phyloP scores from a whole-genome alignment of 2,329 filamentous ascomycete species.

The Sclerotinia spermophila region DNA sequence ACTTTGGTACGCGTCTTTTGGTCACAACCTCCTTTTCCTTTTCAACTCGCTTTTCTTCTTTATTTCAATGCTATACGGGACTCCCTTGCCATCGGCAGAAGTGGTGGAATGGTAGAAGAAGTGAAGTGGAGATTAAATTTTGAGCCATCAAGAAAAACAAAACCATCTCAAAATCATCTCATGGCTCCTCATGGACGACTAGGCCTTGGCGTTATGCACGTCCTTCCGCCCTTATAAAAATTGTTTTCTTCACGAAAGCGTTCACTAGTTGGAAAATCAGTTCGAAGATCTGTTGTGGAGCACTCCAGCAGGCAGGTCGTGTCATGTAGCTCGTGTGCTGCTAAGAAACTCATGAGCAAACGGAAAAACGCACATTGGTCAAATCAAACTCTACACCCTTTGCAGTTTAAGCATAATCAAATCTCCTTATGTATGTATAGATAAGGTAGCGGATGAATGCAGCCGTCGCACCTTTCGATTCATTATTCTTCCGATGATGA shows the following conservation, averaged over 20 bases:
- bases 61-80: background rate
- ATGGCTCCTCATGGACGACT: background rate
- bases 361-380: background rate
- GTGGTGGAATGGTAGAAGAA: background rate
- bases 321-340: background rate
- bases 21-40: background rate
- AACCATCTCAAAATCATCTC: background rate
- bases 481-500: slow-evolving; percentile 4
- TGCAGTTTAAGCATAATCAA: background rate
- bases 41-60: background rate
- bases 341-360: background rate
- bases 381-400: background rate
- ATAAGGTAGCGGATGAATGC: background rate
- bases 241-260: background rate
- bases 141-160: background rate
- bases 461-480: slow-evolving; percentile 1
- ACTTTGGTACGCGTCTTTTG: background rate
- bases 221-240: background rate
- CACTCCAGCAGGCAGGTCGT: background rate
- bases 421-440: background rate
- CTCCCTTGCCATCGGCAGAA: background rate
- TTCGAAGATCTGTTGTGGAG: background rate
- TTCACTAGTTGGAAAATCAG: background rate
- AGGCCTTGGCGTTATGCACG: slow-evolving; percentile 4
- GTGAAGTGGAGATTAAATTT: background rate